Base-by-base conservation (phyloP, 2,329 filamentous ascomycete genomes). In the Thielaviopsis musarum region DNA sequence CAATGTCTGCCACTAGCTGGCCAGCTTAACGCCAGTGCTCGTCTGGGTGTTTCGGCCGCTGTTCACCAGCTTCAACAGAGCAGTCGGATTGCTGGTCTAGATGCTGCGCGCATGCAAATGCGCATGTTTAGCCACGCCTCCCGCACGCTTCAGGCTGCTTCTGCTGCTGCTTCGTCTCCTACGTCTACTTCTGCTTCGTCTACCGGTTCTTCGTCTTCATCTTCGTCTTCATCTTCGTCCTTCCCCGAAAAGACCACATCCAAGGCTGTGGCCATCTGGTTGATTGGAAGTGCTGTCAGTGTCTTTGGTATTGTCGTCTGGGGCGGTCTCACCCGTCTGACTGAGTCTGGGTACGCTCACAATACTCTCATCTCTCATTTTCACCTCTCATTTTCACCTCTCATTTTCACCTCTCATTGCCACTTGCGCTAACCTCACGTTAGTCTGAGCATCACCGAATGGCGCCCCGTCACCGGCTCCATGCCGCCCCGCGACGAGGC, bases 301-400 rank as follows among this genome's bases (percentile, higher is more conserved):
- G 93, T 97, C 57, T 98, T 97, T 72, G 93, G 93, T 62, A 95
- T 98, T 66, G 91, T 98, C 57, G 82, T 98, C 52, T 95, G 94
- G 71, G 93, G 93, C 61, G 93, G 93, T 5, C 77, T 98, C 65
- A 98, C 93, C 30, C 79, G 93, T 61, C 77, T 98, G 65, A 98
- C 93, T 3, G 93, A 98, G 73, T 98, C 93, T 65, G 93, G 90
- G 90, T 95, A 79, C 65, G 75, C 10, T 34, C 10, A 34, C 10
- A 21, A n/a, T 24, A 5, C 22, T 56, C 22, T 38, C 52, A 48
- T 21, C 3, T 24, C 12, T 15, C n/a, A 26, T 2, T 28, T 21
- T 21, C 13, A 28, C 52, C 21, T 21, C 45, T 21, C n/a, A n/a
- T 15, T 24, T n/a, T n/a, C n/a, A n/a, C n/a, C 21, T 56, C 19